These are phyloP conservation scores for Bacidia gigantensis DNA, from an alignment of 495 filamentous ascomycete species.

Conservation along the genomic window DNA sequence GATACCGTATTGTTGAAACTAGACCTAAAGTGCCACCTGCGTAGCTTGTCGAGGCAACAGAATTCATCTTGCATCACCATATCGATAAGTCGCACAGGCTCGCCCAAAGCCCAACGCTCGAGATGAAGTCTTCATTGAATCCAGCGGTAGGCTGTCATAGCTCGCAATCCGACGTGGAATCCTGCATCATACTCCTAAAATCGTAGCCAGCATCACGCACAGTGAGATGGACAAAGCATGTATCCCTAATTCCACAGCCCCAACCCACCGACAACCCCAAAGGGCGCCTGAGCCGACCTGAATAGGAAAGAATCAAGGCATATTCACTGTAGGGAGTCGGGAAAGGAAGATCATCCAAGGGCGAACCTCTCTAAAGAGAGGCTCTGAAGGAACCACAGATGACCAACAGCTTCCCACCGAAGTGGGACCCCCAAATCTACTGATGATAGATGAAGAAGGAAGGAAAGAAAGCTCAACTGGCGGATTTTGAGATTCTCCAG, in stretches of 20 bases:
- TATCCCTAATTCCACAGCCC: conserved; percentile 24
- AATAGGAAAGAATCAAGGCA: conserved; percentile 19
- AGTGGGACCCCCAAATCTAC: conserved; percentile 25
- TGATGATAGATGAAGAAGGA: conserved; percentile 15
- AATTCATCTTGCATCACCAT: no score
- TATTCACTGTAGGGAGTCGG: conserved; percentile 22
- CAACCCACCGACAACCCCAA: conserved; percentile 13
- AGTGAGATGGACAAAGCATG: conserved; percentile 1
- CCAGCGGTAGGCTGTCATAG: no score
- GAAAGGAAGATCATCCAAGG: conserved; percentile 23
- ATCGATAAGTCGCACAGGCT: no score
- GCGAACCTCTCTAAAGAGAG: conserved; percentile 16
- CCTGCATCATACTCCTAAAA: background rate
- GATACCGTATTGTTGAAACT: no score
- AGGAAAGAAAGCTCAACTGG: conserved; percentile 10
- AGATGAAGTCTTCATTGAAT: no score
- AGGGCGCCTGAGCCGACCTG: conserved; percentile 14
- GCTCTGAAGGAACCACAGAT: conserved; percentile 17
- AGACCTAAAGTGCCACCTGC: no score
- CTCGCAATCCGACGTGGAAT: no score
- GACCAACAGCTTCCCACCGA: conserved; percentile 25
- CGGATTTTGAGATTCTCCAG: background rate
- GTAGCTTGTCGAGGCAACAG: no score
- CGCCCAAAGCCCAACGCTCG: no score
- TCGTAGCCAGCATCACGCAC: background rate